Conservation (phyloP, 2,329 filamentous ascomycete genomes). For the Fusarium metavorans region DNA sequence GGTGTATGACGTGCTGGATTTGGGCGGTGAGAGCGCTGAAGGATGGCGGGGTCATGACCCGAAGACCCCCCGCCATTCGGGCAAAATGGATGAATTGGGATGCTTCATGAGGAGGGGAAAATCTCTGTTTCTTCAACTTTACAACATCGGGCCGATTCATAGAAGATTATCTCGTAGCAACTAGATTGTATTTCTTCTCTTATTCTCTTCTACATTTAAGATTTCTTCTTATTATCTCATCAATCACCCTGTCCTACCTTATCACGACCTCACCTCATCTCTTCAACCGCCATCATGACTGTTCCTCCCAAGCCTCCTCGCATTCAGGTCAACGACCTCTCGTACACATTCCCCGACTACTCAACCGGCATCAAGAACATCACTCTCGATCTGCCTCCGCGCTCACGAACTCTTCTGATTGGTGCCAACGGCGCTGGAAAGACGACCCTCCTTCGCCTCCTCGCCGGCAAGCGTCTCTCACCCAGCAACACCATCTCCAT, state of each 20-base stretch:
- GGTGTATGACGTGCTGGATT: conserved; percentile 37
- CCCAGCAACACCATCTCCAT: conserved; percentile 81
- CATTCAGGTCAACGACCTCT: conserved; percentile 81
- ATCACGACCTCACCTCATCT: neutral
- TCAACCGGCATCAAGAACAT: conserved; percentile 82
- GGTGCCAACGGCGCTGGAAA: conserved; percentile 98
- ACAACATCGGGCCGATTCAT: neutral
- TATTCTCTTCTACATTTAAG: neutral
- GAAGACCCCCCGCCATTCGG: conserved; percentile 40
- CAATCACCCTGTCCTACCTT: conserved; percentile 1
- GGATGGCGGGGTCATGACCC: conserved; percentile 28
- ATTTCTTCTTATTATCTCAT: neutral
- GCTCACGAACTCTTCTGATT: conserved; percentile 90
- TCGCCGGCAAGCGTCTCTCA: conserved; percentile 94
- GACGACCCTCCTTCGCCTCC: conserved; percentile 92
- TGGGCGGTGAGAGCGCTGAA: conserved; percentile 26
- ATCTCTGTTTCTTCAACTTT: conserved; percentile 15
- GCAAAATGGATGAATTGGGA: neutral
- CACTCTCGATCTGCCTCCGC: conserved; percentile 79
- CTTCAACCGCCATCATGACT: conserved; percentile 41
- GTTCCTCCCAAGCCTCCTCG: conserved; percentile 59
- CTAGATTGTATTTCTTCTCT: neutral
- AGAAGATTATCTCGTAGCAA: neutral
- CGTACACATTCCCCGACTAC: conserved; percentile 90
- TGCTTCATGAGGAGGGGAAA: conserved; percentile 19